Evolutionary conservation across 768 basidiomycete genomes (phyloP), one percentile per base, ranked within the genome.

Genomic region (Naematelia encephala): DNA sequence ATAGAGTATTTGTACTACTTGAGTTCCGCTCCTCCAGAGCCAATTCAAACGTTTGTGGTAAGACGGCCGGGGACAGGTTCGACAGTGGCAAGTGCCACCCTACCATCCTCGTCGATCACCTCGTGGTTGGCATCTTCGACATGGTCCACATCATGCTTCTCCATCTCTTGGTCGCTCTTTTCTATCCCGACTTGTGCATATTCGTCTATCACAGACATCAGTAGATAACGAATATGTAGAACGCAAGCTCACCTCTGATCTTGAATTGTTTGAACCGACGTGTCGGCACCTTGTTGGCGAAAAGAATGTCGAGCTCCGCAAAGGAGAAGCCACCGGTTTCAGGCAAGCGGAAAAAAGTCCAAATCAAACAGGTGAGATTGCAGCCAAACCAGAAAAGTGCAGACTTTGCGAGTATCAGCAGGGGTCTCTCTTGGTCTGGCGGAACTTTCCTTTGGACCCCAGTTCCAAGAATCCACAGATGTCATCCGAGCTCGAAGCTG

Each of bases 281-380:
- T 0, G 72, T 62, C 1, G 70, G 54, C 0, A 68, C 47, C n/a
- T 54, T 54, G 16, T 63, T 60, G 14, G 55, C 60, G 57, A 74
- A 74, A n/a, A 74, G 34, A 42, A 69, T 56, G 27, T 74, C 72
- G 29, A 74, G 61, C 22, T 74, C 70, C 3, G 56, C 54, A 55
- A 60, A 70, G 0, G 46, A 39, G 12, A 30, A 28, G 1, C 54
- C 54, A 8, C 54, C 47, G 23, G 47, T 55, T 25, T 60, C 59
- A 0, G 59, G 59, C 5, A 60, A 47, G 23, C 59, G 45, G 54
- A 60, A 60, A 46, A 30, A 60, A 13, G 59, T 34, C 53, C 54
- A 60, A 19, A 51, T 45, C 13, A 55, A 13, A 16, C 45, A 55
- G 30, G 56, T 34, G 46, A 59, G 29, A 28, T 61, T 60, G 30